Evolutionary conservation across 2,329 filamentous ascomycete genomes (phyloP), one percentile per base, ranked within the genome.

Genomic region (Tolypocladium cylindrosporum): DNA sequence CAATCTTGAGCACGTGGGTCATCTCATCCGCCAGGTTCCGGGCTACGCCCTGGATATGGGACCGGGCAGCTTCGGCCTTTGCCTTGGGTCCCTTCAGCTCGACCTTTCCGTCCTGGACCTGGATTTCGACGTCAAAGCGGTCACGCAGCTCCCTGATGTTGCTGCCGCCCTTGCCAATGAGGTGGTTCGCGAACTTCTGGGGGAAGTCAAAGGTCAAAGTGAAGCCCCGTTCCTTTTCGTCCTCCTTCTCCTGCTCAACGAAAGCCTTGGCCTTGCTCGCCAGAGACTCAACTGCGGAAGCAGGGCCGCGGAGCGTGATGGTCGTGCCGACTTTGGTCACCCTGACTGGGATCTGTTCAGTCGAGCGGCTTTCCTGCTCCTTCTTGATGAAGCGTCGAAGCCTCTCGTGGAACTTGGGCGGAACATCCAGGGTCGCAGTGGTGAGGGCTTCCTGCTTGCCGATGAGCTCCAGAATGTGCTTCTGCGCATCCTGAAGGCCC

Each of bases 51-150:
- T 86, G 78, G 64, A 99, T 97, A 68, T 96, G 86, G 43, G 86
- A 77, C 72, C 89, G 94, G 62, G 90, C 91, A 55, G 86, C 85
- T 71, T 96, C 91, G 1, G 92, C 91, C 80, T 97, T 97, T 55
- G 91, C 90, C 76, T 95, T 90, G 55, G 94, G 93, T 34, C 95
- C 94, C 79, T 95, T 97, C 65, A 99, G 85, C 73, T 96, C 91
- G 55, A 97, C 91, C 74, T 92, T 92, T 64, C 94, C 94, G 66
- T 97, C 90, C 64, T 95, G 87, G 43, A 97, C 88, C 74, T 97
- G 91, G 61, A 99, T 87, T 59, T 87, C 84, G 6, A 88, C 85
- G 59, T 87, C 84, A 60, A 86, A 87, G 62, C 82, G 82, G 61
- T 88, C 85, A 53, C 84, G 80, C 42, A 88, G 75, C 65, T 87